These are phyloP conservation scores for Calycina marina DNA, from an alignment of 2,329 filamentous ascomycete genomes.

Conservation along the genomic window DNA sequence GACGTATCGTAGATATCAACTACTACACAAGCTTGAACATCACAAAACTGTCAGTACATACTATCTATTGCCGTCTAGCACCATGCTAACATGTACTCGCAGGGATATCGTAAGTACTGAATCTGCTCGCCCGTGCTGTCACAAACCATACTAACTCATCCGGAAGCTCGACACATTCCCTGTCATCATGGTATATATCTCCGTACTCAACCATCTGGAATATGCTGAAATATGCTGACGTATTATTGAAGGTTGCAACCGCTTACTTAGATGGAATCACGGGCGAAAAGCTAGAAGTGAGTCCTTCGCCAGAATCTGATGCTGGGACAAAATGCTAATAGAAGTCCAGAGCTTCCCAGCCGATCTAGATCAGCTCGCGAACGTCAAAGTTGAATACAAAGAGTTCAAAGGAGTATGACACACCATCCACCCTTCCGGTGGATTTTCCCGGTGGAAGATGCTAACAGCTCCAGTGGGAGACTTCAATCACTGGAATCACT, in stretches of 20 bases:
- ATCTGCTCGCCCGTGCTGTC: too few species aligned
- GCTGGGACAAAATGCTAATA: too few species aligned
- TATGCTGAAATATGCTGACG: too few species aligned
- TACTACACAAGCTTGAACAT: conserved; percentile 34
- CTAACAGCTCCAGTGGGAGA: conserved; percentile 49
- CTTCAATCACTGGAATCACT: conserved; percentile 36
- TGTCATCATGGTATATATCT: conserved; percentile 59
- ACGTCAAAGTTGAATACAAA: conserved; percentile 46
- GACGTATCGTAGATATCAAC: conserved; percentile 33
- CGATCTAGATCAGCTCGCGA: conserved; percentile 40
- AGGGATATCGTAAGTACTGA: too few species aligned
- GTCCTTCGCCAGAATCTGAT: too few species aligned
- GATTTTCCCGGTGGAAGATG: conserved; percentile 41
- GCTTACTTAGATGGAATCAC: conserved; percentile 46
- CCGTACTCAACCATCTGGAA: too few species aligned
- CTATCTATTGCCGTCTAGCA: too few species aligned
- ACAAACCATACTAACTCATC: too few species aligned
- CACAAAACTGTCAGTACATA: too few species aligned
- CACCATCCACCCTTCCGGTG: too few species aligned
- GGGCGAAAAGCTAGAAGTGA: conserved; percentile 29
- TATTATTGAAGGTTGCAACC: too few species aligned
- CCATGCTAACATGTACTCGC: too few species aligned
- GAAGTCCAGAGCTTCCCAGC: conserved; percentile 49
- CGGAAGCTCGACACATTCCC: conserved; percentile 62
- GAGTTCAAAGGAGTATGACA: conserved; percentile 43